Evolutionary conservation across 2,329 filamentous ascomycete genomes (phyloP), one percentile per base, ranked within the genome.

Genomic region (Cladophialophora carrionii): DNA sequence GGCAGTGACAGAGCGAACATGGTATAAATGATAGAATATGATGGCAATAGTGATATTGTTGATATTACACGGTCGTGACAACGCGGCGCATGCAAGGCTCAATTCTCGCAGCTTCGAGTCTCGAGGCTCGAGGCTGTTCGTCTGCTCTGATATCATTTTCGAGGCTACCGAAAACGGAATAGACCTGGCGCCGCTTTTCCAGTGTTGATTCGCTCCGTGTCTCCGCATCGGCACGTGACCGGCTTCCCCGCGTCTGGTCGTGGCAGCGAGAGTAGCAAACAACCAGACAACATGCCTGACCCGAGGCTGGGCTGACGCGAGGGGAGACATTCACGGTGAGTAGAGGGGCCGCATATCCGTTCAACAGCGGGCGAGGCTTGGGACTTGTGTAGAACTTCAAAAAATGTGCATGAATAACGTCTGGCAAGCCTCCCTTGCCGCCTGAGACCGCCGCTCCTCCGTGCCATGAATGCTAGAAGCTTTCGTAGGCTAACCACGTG

Each of bases 1-100:
- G 22, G 3, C 24, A 43, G 48, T 51, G 48, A 51, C 9, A 29
- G 24, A 17, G 10, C 5, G 22, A 2, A 3, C 12, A 51, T 22
- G 48, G 22, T 29, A 51, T 20, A 22, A 26, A 9, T 17, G 24
- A 29, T 26, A 22, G 56, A 58, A 37, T 24, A 34, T 58, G 43
- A 22, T 6, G 24, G 41, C 43, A 51, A 32, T 31, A 14, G 10
- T 49, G 10, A 34, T 14, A 22, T 49, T 41, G 26, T 58, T 58
- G 56, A 48, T 58, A 58, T 48, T 58, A 58, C 37, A 58, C 31
- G 17, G 56, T 58, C 17, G 56, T 43, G 37, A 43, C 14, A n/a
- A 43, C 37, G 17, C 37, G 17, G 37, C 14, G 31, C 31, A 49
- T 20, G 41, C 43, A 34, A 49, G 59, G 49, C 53, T 32, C 52